Percentiles rank a stretch among this genome's conserved stretches.
phyloP scores from a whole-genome alignment of 208 protist genomes.

The Trypanosoma grayi region DNA sequence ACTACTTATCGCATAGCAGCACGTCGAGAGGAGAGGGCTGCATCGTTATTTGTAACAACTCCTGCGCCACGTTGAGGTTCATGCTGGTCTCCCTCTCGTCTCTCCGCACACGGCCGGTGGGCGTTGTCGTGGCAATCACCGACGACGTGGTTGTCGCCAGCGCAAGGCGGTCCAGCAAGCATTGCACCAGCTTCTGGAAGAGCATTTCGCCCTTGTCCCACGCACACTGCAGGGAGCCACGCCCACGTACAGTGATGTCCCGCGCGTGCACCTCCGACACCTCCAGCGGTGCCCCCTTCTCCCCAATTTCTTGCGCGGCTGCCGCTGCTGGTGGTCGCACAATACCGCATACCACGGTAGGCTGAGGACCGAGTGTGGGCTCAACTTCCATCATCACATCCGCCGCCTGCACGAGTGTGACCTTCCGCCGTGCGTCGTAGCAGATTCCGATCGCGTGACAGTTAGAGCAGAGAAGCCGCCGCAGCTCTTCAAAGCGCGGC shows the following conservation, averaged over 20 bases:
- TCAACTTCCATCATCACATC: conserved; percentile 82
- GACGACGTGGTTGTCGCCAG: conserved; percentile 33
- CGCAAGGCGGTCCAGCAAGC: conserved; percentile 54
- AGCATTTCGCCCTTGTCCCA: conserved; percentile 35
- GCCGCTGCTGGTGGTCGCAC: conserved; percentile 7
- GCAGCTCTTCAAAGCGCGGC: conserved; percentile 64
- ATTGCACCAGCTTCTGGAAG: conserved; percentile 63
- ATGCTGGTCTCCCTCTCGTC: conserved; percentile 23
- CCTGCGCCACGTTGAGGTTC: conserved; percentile 49
- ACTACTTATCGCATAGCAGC: conserved; percentile 49
- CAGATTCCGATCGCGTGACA: conserved; percentile 78
- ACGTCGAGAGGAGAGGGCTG: conserved; percentile 73
- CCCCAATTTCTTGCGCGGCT: neutral
- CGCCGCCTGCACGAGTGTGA: conserved; percentile 76
- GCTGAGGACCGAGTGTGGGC: conserved; percentile 60
- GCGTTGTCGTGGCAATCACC: neutral
- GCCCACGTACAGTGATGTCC: conserved; percentile 61
- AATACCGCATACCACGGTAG: conserved; percentile 78
- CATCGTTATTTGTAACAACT: conserved; percentile 72
- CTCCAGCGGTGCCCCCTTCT: conserved; percentile 11
- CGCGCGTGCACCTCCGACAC: conserved; percentile 57
- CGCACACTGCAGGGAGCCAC: conserved; percentile 64
- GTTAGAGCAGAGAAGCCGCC: conserved; percentile 66
- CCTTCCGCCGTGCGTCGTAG: conserved; percentile 69
- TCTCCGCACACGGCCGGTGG: neutral